A percentile compares a stretch with the other conserved stretches of the same genome.
Conservation (phyloP, 1,284 basidiomycete species). For the Malassezia sympodialis region DNA sequence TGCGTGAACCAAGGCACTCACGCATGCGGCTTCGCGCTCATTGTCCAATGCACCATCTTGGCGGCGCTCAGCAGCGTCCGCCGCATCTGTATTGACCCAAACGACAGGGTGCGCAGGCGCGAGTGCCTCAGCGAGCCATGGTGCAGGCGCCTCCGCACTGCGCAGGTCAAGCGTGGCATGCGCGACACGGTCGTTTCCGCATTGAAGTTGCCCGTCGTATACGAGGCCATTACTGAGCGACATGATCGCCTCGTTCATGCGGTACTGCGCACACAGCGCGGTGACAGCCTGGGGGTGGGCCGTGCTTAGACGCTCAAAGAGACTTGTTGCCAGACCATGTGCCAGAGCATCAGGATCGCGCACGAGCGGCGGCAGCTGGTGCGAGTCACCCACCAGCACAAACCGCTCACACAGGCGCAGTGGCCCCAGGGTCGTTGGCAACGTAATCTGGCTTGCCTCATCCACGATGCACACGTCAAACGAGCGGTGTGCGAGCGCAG, state of each 20-base stretch:
- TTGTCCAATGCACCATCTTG: constrained; percentile 83
- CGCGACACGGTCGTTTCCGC: constrained; percentile 66
- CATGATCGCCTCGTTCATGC: constrained; percentile 98
- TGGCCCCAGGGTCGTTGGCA: constrained; percentile 89
- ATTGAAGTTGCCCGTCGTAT: constrained; percentile 67
- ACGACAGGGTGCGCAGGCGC: constrained; percentile 68
- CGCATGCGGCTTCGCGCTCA: constrained; percentile 59
- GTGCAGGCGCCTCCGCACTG: constrained; percentile 19
- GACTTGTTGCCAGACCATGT: constrained; percentile 75
- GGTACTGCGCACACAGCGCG: constrained; percentile 75
- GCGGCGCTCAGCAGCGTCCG: constrained; percentile 63
- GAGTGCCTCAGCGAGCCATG: constrained; percentile 63
- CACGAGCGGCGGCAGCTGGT: constrained; percentile 78
- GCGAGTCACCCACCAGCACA: constrained; percentile 90
- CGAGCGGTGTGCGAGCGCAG: constrained; percentile 63
- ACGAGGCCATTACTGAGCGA: constrained; percentile 77
- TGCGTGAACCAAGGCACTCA: constrained; percentile 1
- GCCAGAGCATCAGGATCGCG: constrained; percentile 60
- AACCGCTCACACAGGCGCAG: constrained; percentile 80
- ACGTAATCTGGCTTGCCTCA: constrained; percentile 92
- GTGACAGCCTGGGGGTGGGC: constrained; percentile 73
- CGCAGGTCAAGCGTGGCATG: constrained; percentile 57
- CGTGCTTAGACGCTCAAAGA: constrained; percentile 78
- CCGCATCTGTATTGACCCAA: constrained; percentile 75
- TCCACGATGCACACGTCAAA: constrained; percentile 99